These are phyloP conservation scores for Aspergillus chevalieri DNA, from an alignment of 2,329 filamentous ascomycete species.

Conservation along the genomic window DNA sequence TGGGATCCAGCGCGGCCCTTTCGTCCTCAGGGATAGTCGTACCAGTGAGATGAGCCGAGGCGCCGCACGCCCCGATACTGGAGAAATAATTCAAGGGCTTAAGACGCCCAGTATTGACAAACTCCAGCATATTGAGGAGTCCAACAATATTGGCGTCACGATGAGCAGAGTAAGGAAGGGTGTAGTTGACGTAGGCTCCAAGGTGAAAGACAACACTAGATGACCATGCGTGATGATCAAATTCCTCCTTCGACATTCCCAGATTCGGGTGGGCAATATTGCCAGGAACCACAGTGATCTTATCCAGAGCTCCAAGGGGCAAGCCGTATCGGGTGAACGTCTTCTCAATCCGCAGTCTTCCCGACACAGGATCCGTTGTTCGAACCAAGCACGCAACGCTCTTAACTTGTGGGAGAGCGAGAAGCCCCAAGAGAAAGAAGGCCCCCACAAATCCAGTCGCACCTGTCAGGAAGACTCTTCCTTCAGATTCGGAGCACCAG, in stretches of 20 bases:
- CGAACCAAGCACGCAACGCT: slow-evolving; percentile 12
- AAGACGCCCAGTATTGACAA: neutral
- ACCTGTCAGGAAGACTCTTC: slow-evolving; percentile 10
- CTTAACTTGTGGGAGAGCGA: slow-evolving; percentile 4
- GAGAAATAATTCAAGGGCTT: neutral
- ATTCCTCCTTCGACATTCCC: slow-evolving; percentile 1
- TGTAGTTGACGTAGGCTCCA: slow-evolving; percentile 7
- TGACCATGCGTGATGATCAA: neutral
- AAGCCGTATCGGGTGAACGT: slow-evolving; percentile 4
- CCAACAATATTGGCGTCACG: slow-evolving; percentile 6
- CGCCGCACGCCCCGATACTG: neutral
- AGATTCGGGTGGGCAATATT: slow-evolving; percentile 3
- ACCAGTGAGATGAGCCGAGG: neutral
- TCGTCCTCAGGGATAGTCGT: slow-evolving; percentile 6
- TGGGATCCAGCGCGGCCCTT: neutral
- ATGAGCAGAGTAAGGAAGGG: slow-evolving; percentile 5
- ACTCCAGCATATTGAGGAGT: slow-evolving; percentile 1
- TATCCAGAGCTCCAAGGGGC: neutral
- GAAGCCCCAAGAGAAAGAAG: slow-evolving; percentile 7
- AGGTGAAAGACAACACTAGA: slow-evolving; percentile 10
- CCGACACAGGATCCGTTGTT: slow-evolving; percentile 1
- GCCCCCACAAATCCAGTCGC: slow-evolving; percentile 11
- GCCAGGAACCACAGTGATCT: slow-evolving; percentile 5
- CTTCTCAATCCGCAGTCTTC: slow-evolving; percentile 4
- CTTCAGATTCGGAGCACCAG: slow-evolving; percentile 8